A percentile compares a stretch with the other conserved stretches of the same genome.
These are phyloP conservation scores for Pythium plurisporium DNA, from an alignment of 352 stramenopile species.

Conservation along the genomic window DNA sequence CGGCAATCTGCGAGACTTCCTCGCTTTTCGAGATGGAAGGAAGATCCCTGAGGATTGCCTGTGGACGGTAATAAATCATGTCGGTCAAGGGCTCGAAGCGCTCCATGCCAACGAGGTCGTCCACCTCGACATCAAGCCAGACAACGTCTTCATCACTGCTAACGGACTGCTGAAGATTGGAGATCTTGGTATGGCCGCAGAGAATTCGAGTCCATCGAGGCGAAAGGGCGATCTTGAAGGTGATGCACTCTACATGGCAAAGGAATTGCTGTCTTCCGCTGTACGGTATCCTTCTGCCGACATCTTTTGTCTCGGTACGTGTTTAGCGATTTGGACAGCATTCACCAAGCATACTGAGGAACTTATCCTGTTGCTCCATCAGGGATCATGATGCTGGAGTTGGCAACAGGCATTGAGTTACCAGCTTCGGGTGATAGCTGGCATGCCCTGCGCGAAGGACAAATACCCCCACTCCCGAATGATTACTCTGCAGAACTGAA, in stretches of 20 bases:
- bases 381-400: slow-evolving; percentile 71
- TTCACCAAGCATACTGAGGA: too few relatives aligned
- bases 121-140: slow-evolving; percentile 96
- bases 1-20: slow-evolving; percentile 81
- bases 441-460: slow-evolving; percentile 57
- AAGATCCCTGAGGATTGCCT: slow-evolving; percentile 51
- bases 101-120: slow-evolving; percentile 89
- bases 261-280: slow-evolving; percentile 79
- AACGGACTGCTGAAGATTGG: slow-evolving; percentile 75
- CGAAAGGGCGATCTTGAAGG: slow-evolving; percentile 83
- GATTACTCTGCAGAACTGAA: slow-evolving; percentile 46
- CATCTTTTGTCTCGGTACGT: slow-evolving; percentile 95
- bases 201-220: slow-evolving; percentile 29
- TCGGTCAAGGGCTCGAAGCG: slow-evolving; percentile 75
- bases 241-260: slow-evolving; percentile 91
- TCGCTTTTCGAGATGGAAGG: slow-evolving; percentile 27
- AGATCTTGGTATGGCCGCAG: slow-evolving; percentile 92
- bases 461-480: slow-evolving; percentile 35
- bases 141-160: slow-evolving; percentile 92
- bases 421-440: slow-evolving; percentile 53
- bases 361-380: not conserved
- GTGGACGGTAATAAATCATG: slow-evolving; percentile 74
- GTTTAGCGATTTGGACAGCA: too few relatives aligned
- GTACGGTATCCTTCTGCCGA: slow-evolving; percentile 77
- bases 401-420: slow-evolving; percentile 35